A percentile compares a stretch with the other conserved stretches of the same genome.
Evolutionary conservation across 441 rosid species (phyloP).

Genomic region (Brassica hybrid): DNA sequence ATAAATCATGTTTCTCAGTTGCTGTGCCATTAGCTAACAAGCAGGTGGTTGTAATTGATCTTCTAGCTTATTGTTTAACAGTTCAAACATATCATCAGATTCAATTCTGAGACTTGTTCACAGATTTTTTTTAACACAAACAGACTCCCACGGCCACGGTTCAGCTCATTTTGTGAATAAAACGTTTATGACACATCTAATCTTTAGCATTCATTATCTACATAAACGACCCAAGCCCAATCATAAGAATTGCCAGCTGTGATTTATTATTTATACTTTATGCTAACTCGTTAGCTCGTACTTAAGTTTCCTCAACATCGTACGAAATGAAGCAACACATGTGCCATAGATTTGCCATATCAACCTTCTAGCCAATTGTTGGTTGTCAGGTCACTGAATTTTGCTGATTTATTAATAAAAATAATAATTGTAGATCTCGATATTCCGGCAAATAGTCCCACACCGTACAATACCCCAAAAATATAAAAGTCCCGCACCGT

Average conservation of each 20-base stretch:
- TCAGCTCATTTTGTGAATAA: too few species aligned
- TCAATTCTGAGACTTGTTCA: too few species aligned
- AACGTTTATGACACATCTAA: too few species aligned
- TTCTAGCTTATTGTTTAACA: constrained; percentile 3
- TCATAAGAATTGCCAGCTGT: constrained; percentile 11
- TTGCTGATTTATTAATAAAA: background rate
- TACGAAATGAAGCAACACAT: constrained; percentile 35
- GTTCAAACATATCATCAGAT: too few species aligned
- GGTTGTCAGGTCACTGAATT: background rate
- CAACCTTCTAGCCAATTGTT: constrained; percentile 6
- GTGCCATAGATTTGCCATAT: constrained; percentile 28
- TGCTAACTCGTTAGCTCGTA: background rate
- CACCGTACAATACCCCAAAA: background rate
- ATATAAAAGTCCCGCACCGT: background rate
- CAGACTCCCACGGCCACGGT: too few species aligned
- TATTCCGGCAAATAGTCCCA: constrained; percentile 3
- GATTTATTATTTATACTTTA: background rate
- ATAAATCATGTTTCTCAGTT: constrained; percentile 11
- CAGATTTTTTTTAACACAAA: too few species aligned
- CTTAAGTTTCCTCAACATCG: constrained; percentile 23
- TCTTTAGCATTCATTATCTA: background rate
- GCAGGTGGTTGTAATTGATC: background rate
- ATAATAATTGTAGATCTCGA: constrained; percentile 24
- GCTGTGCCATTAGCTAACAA: background rate
- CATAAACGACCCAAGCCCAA: background rate